Evolutionary conservation across 495 filamentous ascomycete species (phyloP), one percentile per base, ranked within the genome.

Genomic region (Pseudotulostoma volvatum): DNA sequence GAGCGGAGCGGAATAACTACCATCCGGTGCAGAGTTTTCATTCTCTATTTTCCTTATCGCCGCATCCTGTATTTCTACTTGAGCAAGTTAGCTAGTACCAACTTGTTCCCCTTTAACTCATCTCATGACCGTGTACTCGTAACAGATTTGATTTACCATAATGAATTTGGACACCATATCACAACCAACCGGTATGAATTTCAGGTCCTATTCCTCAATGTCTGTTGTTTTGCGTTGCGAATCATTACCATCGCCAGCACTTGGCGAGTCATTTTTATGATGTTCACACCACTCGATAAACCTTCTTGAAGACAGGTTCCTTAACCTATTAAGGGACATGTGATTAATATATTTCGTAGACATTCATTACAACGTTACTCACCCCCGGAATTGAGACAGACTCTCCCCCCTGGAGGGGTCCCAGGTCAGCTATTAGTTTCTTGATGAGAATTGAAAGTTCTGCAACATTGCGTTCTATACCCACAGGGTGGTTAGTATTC

Each of bases 141-240:
- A n/a, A n/a, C n/a, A n/a, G 3, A 8, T 3, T 17, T 3, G 18
- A 73, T 81, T 36, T 73, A 93, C 86, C 20, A 97, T 67, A 44
- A 97, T 97, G 53, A 97, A 95, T 67, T 97, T 90, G 44, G 96
- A 97, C 1, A 97, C 73, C 90, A 97, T 94, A 63, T 97, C 90
- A 54, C 96, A 90, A 54, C 96, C 90, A 7, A 97, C 90, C 61
- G 95, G 90, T 90, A 96, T 97, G 57, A 95, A 97, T 57, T 97
- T 97, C 59, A 95, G 90, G 49, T 97, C 90, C 90, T 90, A 97
- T 63, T 97, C 90, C 31, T 95, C 90, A 50, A 97, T 97, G 37
- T 96, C 90, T 14, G 90, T 95, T 0, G 85, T 92, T 74, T 94
- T 93, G 70, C 94, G 94, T 44, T 90, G 83, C 28, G 72, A 81